Conservation (phyloP, 1,284 basidiomycete species). For the Pseudozyma thailandica region DNA sequence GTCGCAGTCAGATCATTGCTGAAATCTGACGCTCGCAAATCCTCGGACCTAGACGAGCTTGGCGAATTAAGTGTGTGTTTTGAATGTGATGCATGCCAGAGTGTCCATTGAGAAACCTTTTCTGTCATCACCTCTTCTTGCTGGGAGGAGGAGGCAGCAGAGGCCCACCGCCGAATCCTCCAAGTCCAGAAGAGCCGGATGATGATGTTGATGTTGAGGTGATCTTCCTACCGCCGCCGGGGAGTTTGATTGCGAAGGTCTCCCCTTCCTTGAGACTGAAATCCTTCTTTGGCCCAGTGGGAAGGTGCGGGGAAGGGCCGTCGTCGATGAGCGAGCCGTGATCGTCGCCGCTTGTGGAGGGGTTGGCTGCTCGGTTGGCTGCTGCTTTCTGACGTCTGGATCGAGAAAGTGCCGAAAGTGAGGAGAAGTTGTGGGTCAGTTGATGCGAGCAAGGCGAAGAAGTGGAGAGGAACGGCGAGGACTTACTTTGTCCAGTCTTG, state of each 20-base stretch:
- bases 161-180: conserved; percentile 24
- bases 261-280: conserved; percentile 96
- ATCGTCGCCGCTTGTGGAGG: conserved; percentile 17
- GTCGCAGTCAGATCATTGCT: too few species aligned
- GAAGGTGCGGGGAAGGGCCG: conserved; percentile 68
- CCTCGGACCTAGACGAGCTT: too few species aligned
- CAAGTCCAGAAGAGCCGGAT: conserved; percentile 24
- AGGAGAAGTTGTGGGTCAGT: conserved; percentile 3
- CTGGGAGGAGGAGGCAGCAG: conserved; percentile 55
- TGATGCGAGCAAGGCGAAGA: background rate
- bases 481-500: conserved; percentile 92
- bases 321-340: conserved; percentile 20
- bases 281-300: conserved; percentile 82
- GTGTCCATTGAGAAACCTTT: background rate
- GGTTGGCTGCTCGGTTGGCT: conserved; percentile 21
- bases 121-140: conserved; percentile 33
- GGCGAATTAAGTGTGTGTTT: background rate
- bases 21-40: too few species aligned
- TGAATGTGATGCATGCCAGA: too few species aligned
- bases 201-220: conserved; percentile 22
- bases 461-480: background rate
- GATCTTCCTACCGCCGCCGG: conserved; percentile 48
- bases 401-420: background rate
- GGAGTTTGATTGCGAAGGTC: conserved; percentile 76
- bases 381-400: conserved; percentile 58